Evolutionary conservation across 1,284 basidiomycete genomes (phyloP), one percentile per base, ranked within the genome.

Genomic region (Albatrellus sp.): DNA sequence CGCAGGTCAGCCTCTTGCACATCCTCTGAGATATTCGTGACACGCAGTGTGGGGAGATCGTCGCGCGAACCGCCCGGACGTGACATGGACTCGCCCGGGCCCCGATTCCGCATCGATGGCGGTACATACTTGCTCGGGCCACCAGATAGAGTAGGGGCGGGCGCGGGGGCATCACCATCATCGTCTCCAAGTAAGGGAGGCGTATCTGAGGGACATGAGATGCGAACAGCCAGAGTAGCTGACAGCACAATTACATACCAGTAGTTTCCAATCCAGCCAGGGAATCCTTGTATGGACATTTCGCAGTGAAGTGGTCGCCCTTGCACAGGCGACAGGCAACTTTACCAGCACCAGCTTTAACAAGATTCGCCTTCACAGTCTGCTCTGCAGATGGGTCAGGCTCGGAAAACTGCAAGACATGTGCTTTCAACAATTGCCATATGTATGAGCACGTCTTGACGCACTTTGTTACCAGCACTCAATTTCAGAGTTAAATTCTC

Each of bases 201-300:
- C 28, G 67, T 61, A 16, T 71, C 66, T 66, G 44, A 19, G 33
- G 46, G 30, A 49, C 39, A 35, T 37, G 20, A 16, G 7, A 30
- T n/a, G 16, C 10, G 14, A 29, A 19, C 13, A 7, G 29, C 17
- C 48, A 49, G n/a, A 31, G 14, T 19, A 28, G 45, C 42, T 35
- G 34, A 30, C 13, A 13, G 11, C 6, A 14, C 19, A 24, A 37
- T 42, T 48, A 45, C 66, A 51, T 54, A 73, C 77, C 75, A 3
- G 69, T 61, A 17, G 66, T 72, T 42, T 88, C 84, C 43, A 90
- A 72, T 10, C 85, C 89, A 16, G 85, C 77, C 10, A 90, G 77
- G 16, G 89, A 88, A 55, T 98, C 93, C 66, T 92, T 96, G 77
- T 96, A 96, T 10, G 96, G 96, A 75, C 96, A 98, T 64, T 93